phyloP scores from a whole-genome alignment of 2,329 filamentous ascomycete species.

The Calycina herbarum region DNA sequence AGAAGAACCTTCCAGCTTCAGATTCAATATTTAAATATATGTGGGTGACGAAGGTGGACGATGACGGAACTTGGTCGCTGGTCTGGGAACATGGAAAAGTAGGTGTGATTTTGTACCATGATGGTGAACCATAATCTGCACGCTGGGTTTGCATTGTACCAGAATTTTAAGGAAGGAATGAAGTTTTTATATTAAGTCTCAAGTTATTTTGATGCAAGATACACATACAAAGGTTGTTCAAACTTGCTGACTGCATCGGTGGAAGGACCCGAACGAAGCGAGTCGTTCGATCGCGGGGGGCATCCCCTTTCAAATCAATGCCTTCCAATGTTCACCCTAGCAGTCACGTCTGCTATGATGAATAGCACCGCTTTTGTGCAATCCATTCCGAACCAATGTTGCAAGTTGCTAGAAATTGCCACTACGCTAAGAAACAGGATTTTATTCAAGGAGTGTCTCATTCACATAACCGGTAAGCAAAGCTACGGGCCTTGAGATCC shows the following conservation, averaged over 20 bases:
- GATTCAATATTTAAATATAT: conserved; percentile 12
- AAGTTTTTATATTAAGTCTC: too few relatives aligned
- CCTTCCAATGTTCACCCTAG: conserved; percentile 4
- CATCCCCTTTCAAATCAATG: background rate
- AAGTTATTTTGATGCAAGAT: background rate
- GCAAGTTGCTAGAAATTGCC: background rate
- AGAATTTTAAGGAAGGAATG: background rate
- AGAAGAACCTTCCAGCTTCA: conserved; percentile 12
- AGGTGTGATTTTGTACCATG: background rate
- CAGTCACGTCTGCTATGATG: background rate
- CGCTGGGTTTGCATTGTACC: background rate
- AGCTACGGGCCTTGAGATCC: background rate
- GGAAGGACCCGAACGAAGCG: background rate
- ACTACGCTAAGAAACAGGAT: background rate
- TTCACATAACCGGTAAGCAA: background rate
- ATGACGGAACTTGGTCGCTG: conserved; percentile 16
- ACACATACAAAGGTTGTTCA: background rate
- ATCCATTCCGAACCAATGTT: background rate
- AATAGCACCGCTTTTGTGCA: background rate
- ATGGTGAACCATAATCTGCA: background rate
- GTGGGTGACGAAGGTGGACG: conserved; percentile 20
- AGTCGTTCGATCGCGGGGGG: background rate
- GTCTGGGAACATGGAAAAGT: background rate
- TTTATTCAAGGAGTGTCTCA: conserved; percentile 11
- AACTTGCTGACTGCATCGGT: background rate